A percentile compares a stretch with the other conserved stretches of the same genome.
phyloP scores from a whole-genome alignment of 352 stramenopile species.

The Phytophthora tentaculata region DNA sequence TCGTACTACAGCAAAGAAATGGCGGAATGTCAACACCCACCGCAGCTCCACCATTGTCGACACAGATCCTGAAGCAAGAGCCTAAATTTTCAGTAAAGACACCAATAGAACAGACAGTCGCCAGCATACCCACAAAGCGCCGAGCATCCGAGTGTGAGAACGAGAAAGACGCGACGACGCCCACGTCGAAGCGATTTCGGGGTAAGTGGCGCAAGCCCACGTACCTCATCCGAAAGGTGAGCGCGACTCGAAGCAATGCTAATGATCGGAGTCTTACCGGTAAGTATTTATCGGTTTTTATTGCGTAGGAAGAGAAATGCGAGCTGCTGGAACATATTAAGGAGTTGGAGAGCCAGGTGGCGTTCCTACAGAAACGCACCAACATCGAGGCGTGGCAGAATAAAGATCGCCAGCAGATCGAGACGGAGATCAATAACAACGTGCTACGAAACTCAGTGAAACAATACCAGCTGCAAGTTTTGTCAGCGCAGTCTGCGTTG shows the following conservation, averaged over 20 bases:
- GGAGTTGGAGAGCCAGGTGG: constrained; percentile 40
- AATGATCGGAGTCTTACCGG: not conserved
- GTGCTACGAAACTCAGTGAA: constrained; percentile 41
- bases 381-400: constrained; percentile 39
- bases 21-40: not conserved
- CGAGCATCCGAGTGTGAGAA: constrained; percentile 25
- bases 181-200: constrained; percentile 21
- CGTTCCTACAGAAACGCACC: constrained; percentile 36
- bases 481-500: constrained; percentile 44
- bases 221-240: constrained; percentile 46
- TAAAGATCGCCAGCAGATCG: constrained; percentile 30
- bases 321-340: constrained; percentile 44
- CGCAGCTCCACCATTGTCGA: not conserved
- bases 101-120: not conserved
- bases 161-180: constrained; percentile 7
- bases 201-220: constrained; percentile 46
- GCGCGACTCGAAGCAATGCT: not conserved
- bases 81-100: not conserved
- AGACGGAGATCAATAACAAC: constrained; percentile 41
- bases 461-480: constrained; percentile 41
- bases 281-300: not conserved
- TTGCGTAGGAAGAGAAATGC: constrained; percentile 43
- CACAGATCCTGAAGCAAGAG: not conserved
- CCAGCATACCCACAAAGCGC: constrained; percentile 15
- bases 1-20: constrained; percentile 11